Evolutionary conservation across 306 rosid species (phyloP), one percentile per base, ranked within the genome.

Genomic region (Abrus pulchellus): DNA sequence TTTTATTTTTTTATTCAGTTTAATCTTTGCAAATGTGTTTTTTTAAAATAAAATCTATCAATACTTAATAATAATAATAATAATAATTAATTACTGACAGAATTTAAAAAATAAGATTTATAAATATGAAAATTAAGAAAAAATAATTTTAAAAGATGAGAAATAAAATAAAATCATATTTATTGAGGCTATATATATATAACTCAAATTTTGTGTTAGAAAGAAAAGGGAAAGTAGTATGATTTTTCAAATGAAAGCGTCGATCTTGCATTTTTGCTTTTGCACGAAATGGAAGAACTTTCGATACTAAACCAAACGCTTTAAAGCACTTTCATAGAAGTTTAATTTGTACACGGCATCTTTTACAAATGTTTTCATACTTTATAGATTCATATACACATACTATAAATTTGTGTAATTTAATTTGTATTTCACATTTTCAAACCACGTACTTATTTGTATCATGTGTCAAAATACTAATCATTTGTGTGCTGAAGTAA

Each of bases 241-340:
- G 28, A 29, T 61, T 61, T 41, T n/a, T 14, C 7, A 2, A 70
- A 20, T 30, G 30, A 9, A 47, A 30, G 7, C 13, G 4, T 1
- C 59, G 30, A 72, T 52, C 44, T 36, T 72, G 12, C 50, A 40
- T 72, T 14, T 68, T 40, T 56, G 5, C 14, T 56, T 57, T 57
- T 28, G 32, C 54, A 74, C 68, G 9, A 12, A 14, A 55, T 40
- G 43, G 7, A 71, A 50, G 27, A 54, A 4, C 53, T 13, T 55
- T 40, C 52, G 2, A 38, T 55, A 20, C 54, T 53, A 38, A 73
- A 1, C 13, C 53, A 36, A 48, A 13, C 0, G 11, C 11, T 40
- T 73, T 55, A 6, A 10, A 38, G 40, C 28, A 40, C 55, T 10
- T 10, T 9, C 8, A 4, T 28, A 55, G 27, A 55, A 38, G 54